Evolutionary conservation across 352 stramenopile species (phyloP).

Genomic region (Phytophthora aleatoria): DNA sequence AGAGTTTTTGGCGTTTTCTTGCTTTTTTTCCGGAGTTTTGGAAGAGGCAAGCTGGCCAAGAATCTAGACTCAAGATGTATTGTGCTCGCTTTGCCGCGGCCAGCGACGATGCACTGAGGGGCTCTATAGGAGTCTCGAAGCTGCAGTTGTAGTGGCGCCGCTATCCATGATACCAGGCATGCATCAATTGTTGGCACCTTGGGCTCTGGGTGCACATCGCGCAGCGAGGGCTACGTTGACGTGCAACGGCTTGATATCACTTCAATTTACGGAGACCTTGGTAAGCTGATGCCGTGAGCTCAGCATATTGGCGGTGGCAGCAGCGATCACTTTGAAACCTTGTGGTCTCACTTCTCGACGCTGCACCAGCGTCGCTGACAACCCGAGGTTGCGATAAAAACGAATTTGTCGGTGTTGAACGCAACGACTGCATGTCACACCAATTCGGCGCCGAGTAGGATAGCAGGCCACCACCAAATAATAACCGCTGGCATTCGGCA

Average conservation of each 20-base stretch:
- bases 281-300: background rate
- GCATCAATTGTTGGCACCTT: background rate
- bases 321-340: background rate
- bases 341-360: too few relatives aligned
- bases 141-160: background rate
- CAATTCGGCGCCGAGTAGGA: too few relatives aligned
- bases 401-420: too few relatives aligned
- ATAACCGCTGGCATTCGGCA: background rate
- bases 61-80: background rate
- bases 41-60: background rate
- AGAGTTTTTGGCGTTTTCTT: background rate
- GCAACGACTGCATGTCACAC: too few relatives aligned
- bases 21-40: background rate
- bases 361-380: too few relatives aligned
- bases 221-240: background rate
- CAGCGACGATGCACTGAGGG: slow-evolving; percentile 6
- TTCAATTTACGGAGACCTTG: background rate
- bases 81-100: background rate
- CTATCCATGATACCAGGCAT: background rate
- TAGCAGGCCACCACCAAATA: too few relatives aligned
- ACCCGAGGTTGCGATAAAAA: too few relatives aligned
- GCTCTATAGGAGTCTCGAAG: background rate
- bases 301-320: background rate
- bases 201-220: background rate
- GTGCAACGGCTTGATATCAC: slow-evolving; percentile 2